A percentile compares a stretch with the other conserved stretches of the same genome.
Evolutionary conservation across 2,329 filamentous ascomycete genomes (phyloP).

Genomic region (Sclerotiophoma versabilis): DNA sequence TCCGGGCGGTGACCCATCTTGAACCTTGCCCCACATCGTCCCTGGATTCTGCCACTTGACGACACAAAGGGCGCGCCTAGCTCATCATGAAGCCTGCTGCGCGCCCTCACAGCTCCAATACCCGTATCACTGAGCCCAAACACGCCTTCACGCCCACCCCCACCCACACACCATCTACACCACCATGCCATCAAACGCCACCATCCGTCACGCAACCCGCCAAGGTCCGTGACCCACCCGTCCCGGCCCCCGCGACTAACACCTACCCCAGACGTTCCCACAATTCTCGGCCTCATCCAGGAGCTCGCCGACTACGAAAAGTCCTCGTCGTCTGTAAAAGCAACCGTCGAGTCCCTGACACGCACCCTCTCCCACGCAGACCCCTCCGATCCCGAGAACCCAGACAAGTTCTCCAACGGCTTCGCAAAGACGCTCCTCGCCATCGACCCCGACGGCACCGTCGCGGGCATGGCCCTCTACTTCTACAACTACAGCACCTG

Average conservation of each 20-base stretch:
- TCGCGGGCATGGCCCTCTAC: slow-evolving; percentile 84
- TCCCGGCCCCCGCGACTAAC: slow-evolving; percentile 1
- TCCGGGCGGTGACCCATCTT: slow-evolving; percentile 6
- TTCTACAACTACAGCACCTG: slow-evolving; percentile 98
- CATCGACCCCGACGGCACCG: slow-evolving; percentile 48
- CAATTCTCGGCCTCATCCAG: slow-evolving; percentile 81
- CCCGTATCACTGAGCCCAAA: not conserved
- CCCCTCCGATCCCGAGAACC: slow-evolving; percentile 38
- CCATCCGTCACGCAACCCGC: slow-evolving; percentile 65
- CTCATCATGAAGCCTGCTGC: not conserved
- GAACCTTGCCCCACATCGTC: slow-evolving; percentile 6
- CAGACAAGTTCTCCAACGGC: slow-evolving; percentile 57
- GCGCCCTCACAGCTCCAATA: too few relatives aligned
- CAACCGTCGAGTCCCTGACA: slow-evolving; percentile 75
- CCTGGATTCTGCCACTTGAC: slow-evolving; percentile 20
- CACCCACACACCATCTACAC: not conserved
- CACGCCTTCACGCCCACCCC: not conserved
- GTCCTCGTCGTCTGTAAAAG: slow-evolving; percentile 74
- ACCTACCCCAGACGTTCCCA: slow-evolving; percentile 70
- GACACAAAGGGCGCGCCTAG: slow-evolving; percentile 22
- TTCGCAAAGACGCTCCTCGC: slow-evolving; percentile 81
- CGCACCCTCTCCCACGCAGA: slow-evolving; percentile 80
- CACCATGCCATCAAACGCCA: slow-evolving; percentile 41
- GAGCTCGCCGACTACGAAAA: slow-evolving; percentile 91
- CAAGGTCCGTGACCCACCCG: slow-evolving; percentile 57